phyloP scores from a whole-genome alignment of 805 yeast genomes.

The Kodamaea lidongshanica region DNA sequence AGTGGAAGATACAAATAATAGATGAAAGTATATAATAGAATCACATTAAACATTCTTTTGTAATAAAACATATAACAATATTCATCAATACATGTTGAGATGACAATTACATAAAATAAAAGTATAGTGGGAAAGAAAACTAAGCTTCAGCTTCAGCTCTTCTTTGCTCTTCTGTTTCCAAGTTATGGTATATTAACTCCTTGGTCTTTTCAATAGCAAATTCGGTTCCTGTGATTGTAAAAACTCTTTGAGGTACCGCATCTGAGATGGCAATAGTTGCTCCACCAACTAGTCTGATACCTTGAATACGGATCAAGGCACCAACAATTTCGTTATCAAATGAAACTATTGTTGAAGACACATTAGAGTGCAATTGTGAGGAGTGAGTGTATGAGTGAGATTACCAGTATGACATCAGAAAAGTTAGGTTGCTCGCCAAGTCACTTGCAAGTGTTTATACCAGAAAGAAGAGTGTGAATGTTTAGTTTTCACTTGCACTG shows the following conservation, averaged over 20 bases:
- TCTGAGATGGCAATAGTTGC: conserved; percentile 74
- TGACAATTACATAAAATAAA: conserved; percentile 3
- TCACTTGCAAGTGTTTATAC: too few relatives aligned
- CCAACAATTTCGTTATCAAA: conserved; percentile 84
- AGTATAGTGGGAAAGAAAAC: neutral
- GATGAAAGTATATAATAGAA: too few relatives aligned
- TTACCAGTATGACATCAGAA: too few relatives aligned
- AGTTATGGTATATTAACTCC: conserved; percentile 49
- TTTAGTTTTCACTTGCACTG: too few relatives aligned
- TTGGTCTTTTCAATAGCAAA: conserved; percentile 54
- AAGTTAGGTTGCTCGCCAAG: too few relatives aligned
- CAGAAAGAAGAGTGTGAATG: too few relatives aligned
- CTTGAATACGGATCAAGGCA: conserved; percentile 81
- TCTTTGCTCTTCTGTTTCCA: conserved; percentile 54
- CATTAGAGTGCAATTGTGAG: too few relatives aligned
- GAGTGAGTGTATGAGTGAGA: too few relatives aligned
- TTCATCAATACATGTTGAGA: conserved; percentile 5
- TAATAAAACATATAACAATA: too few relatives aligned
- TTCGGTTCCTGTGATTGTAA: conserved; percentile 61
- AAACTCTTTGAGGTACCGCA: conserved; percentile 60
- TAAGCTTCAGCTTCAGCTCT: conserved; percentile 12
- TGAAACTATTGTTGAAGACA: conserved; percentile 1
- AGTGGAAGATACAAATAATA: too few relatives aligned
- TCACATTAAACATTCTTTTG: too few relatives aligned
- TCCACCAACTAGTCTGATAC: conserved; percentile 70